Evolutionary conservation across 495 filamentous ascomycete species (phyloP).

Genomic region (Aspergillus biplanus): DNA sequence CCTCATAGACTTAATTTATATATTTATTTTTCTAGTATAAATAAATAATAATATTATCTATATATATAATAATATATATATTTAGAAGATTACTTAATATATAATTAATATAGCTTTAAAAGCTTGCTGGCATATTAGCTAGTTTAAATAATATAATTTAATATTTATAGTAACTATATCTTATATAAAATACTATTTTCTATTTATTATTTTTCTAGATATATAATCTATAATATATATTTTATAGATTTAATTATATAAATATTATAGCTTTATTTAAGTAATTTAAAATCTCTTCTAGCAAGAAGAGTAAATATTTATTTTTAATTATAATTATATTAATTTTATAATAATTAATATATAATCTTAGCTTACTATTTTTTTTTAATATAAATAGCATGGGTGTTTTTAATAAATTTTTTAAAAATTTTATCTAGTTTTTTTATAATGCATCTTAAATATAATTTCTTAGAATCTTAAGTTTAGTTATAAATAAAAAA

Average conservation of each 20-base stretch:
- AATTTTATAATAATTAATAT: not conserved
- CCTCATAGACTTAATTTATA: no score
- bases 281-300: not conserved
- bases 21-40: no score
- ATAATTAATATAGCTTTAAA: not conserved
- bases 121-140: not conserved
- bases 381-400: slow-evolving; percentile 1
- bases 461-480: not conserved
- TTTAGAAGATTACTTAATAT: no score
- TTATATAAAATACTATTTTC: slow-evolving; percentile 1
- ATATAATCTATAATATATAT: not conserved
- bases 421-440: not conserved
- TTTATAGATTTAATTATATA: not conserved
- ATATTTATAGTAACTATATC: not conserved
- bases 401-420: not conserved
- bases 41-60: no score
- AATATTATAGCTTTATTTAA: not conserved
- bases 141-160: not conserved
- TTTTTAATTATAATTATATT: slow-evolving; percentile 10
- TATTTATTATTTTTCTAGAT: not conserved
- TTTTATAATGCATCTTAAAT: not conserved
- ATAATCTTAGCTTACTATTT: not conserved
- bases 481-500: not conserved
- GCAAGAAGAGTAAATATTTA: not conserved
- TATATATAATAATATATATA: no score